Evolutionary conservation across 768 basidiomycete genomes (phyloP).

Genomic region (Suillus variegatus): DNA sequence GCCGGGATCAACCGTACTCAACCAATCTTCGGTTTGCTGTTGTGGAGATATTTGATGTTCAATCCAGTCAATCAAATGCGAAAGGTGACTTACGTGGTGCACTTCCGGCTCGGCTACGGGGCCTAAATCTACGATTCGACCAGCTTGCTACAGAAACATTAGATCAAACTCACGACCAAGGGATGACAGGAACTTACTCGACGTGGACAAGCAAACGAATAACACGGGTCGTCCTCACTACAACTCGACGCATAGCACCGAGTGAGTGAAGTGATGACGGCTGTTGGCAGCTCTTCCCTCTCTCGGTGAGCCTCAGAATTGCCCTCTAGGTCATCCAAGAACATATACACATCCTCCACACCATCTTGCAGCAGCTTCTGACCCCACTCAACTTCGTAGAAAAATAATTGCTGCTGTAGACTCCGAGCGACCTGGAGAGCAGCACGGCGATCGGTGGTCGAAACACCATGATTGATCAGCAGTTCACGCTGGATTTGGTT

Average conservation of each 20-base stretch:
- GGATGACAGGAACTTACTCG: conserved; percentile 43
- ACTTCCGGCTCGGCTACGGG: conserved; percentile 29
- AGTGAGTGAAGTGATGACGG: conserved; percentile 87
- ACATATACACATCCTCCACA: conserved; percentile 93
- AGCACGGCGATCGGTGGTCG: conserved; percentile 76
- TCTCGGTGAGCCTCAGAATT: conserved; percentile 59
- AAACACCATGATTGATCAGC: conserved; percentile 70
- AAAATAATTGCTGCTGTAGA: conserved; percentile 90
- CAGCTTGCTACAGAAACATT: conserved; percentile 22
- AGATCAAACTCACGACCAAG: conserved; percentile 6
- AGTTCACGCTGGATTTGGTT: conserved; percentile 84
- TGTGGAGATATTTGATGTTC: conserved; percentile 6
- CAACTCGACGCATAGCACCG: conserved; percentile 90
- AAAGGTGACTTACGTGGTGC: conserved; percentile 35
- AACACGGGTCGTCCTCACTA: conserved; percentile 77
- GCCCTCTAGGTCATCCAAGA: conserved; percentile 80
- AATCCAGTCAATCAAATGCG: conserved; percentile 10
- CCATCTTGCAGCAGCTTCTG: conserved; percentile 79
- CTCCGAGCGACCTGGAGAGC: conserved; percentile 89
- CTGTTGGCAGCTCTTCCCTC: conserved; percentile 79
- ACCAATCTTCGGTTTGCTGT: conserved; percentile 49
- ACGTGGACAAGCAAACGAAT: conserved; percentile 79
- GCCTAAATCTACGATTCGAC: conserved; percentile 23
- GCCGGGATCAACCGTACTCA: conserved; percentile 47
- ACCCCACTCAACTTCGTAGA: conserved; percentile 97